phyloP scores from a whole-genome alignment of 176 grass and related monocot genomes.

The Poa pratensis region DNA sequence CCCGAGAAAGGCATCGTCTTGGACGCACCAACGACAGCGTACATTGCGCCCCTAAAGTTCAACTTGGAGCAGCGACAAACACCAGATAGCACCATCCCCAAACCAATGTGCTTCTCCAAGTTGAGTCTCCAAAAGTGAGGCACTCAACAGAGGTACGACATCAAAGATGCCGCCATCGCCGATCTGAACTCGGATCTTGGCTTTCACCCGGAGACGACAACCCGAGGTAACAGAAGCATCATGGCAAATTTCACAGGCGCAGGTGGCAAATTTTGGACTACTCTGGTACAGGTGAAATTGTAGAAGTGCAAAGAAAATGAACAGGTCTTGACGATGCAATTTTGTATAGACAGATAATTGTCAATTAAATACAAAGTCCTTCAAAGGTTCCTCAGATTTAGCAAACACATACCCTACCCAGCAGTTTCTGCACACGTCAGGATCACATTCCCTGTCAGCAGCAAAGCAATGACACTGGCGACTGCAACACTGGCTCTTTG shows the following conservation, averaged over 20 bases:
- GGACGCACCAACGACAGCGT: too few species aligned
- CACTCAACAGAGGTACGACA: too few species aligned
- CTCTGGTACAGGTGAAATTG: background rate
- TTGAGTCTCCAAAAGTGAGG: too few species aligned
- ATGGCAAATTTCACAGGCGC: background rate
- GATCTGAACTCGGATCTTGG: too few species aligned
- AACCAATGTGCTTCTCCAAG: too few species aligned
- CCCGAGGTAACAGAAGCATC: background rate
- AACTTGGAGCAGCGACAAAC: too few species aligned
- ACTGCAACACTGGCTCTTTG: constrained; percentile 95
- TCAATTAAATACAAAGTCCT: constrained; percentile 3
- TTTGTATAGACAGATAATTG: constrained; percentile 31
- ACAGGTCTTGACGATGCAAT: background rate
- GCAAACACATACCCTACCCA: constrained; percentile 84
- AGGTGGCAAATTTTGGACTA: constrained; percentile 8
- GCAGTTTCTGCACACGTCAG: constrained; percentile 98
- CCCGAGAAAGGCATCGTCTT: too few species aligned
- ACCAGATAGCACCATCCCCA: too few species aligned
- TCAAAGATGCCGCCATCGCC: too few species aligned
- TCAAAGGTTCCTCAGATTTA: background rate
- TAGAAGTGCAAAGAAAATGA: constrained; percentile 30
- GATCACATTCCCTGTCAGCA: constrained; percentile 97
- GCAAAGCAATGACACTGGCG: constrained; percentile 98
- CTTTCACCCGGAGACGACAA: too few species aligned
- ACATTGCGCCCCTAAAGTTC: too few species aligned